Percentiles rank a stretch among this genome's conserved stretches.
These are phyloP conservation scores for Pseudoperonospora humuli DNA, from an alignment of 352 stramenopile genomes.

Conservation along the genomic window DNA sequence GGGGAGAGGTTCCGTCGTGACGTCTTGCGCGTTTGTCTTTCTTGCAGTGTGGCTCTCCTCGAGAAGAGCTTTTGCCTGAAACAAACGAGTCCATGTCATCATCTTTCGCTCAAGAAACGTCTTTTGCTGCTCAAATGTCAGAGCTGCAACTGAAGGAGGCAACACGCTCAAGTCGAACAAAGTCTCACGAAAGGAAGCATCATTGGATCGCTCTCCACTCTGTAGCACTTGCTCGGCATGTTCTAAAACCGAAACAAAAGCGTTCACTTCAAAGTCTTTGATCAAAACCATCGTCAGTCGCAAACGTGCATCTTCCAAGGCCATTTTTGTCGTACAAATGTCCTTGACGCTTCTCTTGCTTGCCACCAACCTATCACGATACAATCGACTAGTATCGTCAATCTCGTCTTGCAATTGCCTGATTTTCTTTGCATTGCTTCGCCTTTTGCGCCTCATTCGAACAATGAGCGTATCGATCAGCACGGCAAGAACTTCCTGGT, in stretches of 20 bases:
- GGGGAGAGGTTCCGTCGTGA: neutral
- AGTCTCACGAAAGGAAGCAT: neutral
- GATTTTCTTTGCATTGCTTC: slow-evolving; percentile 49
- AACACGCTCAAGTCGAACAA: neutral
- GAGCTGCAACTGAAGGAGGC: neutral
- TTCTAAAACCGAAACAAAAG: slow-evolving; percentile 13
- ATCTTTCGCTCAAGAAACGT: slow-evolving; percentile 14
- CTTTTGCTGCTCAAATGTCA: slow-evolving; percentile 9
- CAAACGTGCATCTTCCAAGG: slow-evolving; percentile 29
- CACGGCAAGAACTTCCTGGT: slow-evolving; percentile 3
- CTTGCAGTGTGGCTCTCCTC: slow-evolving; percentile 2
- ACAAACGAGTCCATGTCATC: slow-evolving; percentile 13
- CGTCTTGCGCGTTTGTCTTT: neutral
- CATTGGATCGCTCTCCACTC: neutral
- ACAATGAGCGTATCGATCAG: slow-evolving; percentile 10
- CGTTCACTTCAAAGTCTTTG: slow-evolving; percentile 28
- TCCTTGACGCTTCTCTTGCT: slow-evolving; percentile 8
- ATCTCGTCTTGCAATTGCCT: slow-evolving; percentile 27
- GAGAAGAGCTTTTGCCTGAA: slow-evolving; percentile 12
- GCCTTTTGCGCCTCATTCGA: slow-evolving; percentile 37
- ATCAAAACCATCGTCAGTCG: slow-evolving; percentile 27
- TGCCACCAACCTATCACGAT: slow-evolving; percentile 25
- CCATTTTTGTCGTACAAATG: slow-evolving; percentile 27
- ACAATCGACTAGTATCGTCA: slow-evolving; percentile 11
- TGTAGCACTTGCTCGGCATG: slow-evolving; percentile 12